Conservation (phyloP, 331 rosid species). For the Spiraea crenata region DNA sequence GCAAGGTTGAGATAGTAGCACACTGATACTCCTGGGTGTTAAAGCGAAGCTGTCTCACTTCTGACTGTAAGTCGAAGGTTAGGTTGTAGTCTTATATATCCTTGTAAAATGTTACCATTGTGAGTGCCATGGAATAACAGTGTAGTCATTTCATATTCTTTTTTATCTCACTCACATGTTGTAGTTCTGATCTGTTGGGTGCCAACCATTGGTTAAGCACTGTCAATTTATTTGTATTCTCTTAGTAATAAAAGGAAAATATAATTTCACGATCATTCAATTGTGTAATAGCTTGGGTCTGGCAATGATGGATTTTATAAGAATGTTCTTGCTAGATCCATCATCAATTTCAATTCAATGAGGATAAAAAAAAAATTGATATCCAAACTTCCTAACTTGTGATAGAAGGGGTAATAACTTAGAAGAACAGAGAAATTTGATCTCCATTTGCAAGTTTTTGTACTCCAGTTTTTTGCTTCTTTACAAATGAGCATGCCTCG, state of each 20-base stretch:
- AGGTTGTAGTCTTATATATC: conserved; percentile 28
- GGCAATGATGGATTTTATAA: not conserved
- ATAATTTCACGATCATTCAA: conserved; percentile 2
- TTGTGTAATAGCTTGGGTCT: not conserved
- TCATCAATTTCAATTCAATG: not conserved
- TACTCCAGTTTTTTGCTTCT: not conserved
- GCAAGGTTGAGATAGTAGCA: conserved; percentile 12
- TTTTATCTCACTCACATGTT: not conserved
- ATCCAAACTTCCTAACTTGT: not conserved
- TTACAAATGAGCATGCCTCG: too few relatives aligned
- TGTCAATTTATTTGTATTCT: conserved; percentile 43
- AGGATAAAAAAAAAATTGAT: not conserved
- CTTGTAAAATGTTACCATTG: conserved; percentile 24
- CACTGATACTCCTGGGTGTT: conserved; percentile 12
- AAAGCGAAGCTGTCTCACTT: conserved; percentile 13
- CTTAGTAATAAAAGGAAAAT: conserved; percentile 37
- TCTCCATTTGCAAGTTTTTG: too few relatives aligned
- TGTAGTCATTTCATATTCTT: conserved; percentile 27
- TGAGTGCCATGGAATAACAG: conserved; percentile 12
- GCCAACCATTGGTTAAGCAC: conserved; percentile 35
- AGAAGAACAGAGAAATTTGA: too few relatives aligned
- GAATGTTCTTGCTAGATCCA: not conserved
- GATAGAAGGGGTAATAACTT: too few relatives aligned
- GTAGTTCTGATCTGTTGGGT: conserved; percentile 12
- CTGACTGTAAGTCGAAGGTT: conserved; percentile 24